Evolutionary conservation across 495 filamentous ascomycete species (phyloP).

Genomic region (Penicillium salamii): DNA sequence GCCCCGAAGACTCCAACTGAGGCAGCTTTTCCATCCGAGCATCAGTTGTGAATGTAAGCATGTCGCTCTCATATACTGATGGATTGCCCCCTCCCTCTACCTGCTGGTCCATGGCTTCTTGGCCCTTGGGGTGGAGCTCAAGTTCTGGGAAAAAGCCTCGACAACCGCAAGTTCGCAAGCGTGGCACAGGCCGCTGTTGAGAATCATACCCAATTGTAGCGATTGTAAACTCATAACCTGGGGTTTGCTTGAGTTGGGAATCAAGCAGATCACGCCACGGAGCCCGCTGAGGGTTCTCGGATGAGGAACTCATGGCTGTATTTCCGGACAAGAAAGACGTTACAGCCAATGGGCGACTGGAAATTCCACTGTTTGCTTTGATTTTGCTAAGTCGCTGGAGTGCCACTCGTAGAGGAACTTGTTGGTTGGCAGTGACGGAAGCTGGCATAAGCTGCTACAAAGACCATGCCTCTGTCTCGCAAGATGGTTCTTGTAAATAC

Average conservation of each 20-base stretch:
- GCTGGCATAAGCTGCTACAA: not conserved
- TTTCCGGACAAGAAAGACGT: not conserved
- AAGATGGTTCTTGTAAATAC: too few relatives aligned
- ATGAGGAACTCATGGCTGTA: not conserved
- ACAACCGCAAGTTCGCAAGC: constrained; percentile 65
- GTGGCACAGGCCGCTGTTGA: constrained; percentile 44
- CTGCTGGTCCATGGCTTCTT: constrained; percentile 64
- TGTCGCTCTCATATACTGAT: constrained; percentile 65
- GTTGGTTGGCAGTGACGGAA: not conserved
- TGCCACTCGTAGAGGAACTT: not conserved
- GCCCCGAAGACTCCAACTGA: constrained; percentile 58
- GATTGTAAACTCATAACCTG: constrained; percentile 67
- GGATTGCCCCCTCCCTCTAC: constrained; percentile 56
- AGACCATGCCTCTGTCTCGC: not conserved
- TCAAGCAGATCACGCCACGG: constrained; percentile 70
- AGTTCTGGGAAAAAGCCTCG: constrained; percentile 79
- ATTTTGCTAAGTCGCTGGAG: not conserved
- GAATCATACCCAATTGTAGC: constrained; percentile 56
- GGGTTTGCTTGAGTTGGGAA: constrained; percentile 58
- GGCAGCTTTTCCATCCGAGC: constrained; percentile 76
- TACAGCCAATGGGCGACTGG: not conserved
- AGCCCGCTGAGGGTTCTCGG: constrained; percentile 28
- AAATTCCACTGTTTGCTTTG: not conserved
- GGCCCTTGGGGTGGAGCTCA: constrained; percentile 40
- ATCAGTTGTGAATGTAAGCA: constrained; percentile 83